Evolutionary conservation across 73 alveolate genomes (phyloP).

Genomic region (Tetrahymena malaccensis): DNA sequence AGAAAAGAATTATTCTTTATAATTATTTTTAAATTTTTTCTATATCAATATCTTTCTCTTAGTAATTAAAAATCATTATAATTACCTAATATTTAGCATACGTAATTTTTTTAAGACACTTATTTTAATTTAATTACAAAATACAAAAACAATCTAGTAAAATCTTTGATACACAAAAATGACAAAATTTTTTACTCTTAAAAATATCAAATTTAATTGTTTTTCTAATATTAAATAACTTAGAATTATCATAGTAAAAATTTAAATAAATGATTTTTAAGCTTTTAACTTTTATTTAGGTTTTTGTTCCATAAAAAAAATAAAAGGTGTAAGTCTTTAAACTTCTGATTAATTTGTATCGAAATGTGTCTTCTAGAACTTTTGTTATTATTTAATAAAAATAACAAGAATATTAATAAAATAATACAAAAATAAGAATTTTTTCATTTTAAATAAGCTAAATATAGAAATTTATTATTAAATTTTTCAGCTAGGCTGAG

Average conservation of each 20-base stretch:
- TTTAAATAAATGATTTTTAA: too few species aligned
- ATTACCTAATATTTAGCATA: neutral
- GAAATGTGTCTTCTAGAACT: neutral
- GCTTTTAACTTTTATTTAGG: neutral
- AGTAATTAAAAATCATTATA: neutral
- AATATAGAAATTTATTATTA: neutral
- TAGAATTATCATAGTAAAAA: too few species aligned
- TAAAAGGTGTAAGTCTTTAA: neutral
- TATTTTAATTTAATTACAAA: neutral
- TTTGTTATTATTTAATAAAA: too few species aligned
- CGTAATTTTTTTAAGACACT: too few species aligned
- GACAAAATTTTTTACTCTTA: too few species aligned
- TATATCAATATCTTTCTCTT: neutral
- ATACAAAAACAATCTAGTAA: neutral
- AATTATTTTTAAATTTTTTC: neutral
- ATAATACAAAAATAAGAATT: too few species aligned
- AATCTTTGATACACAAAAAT: neutral
- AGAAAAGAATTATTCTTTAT: too few species aligned
- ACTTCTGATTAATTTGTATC: neutral
- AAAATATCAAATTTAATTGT: too few species aligned
- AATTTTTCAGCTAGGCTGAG: neutral
- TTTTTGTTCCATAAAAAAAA: too few species aligned
- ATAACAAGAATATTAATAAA: neutral
- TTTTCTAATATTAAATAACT: too few species aligned
- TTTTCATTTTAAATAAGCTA: neutral